These are phyloP conservation scores for Blastobotrys americana DNA, from an alignment of 805 yeast species.

Conservation along the genomic window DNA sequence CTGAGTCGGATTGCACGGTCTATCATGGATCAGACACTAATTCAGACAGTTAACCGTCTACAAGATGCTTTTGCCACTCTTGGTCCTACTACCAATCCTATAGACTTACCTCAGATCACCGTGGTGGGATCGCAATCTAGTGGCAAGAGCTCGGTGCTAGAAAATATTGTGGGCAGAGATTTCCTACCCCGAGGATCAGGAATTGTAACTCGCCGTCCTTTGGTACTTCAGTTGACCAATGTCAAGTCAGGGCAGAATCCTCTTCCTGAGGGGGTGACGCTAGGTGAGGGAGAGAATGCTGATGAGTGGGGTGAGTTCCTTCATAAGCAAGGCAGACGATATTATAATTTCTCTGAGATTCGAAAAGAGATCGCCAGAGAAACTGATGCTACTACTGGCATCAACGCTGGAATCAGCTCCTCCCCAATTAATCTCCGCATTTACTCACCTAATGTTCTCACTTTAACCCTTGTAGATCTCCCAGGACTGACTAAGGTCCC, in stretches of 20 bases:
- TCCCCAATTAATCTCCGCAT: constrained; percentile 90
- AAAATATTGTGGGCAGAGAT: constrained; percentile 86
- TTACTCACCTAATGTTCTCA: constrained; percentile 87
- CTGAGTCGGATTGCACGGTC: background rate
- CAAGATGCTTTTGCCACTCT: constrained; percentile 91
- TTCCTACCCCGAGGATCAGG: constrained; percentile 91
- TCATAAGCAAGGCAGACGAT: constrained; percentile 82
- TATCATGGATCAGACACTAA: constrained; percentile 15
- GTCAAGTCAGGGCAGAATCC: constrained; percentile 38
- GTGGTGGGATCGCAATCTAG: constrained; percentile 89
- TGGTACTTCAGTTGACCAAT: constrained; percentile 74
- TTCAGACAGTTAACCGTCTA: constrained; percentile 14
- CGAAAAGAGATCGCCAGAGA: constrained; percentile 86
- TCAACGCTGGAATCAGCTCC: constrained; percentile 76
- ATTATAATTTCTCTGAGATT: constrained; percentile 81
- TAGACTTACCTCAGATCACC: constrained; percentile 90
- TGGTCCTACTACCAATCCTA: constrained; percentile 90
- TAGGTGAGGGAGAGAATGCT: constrained; percentile 24
- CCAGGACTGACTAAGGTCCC: constrained; percentile 98
- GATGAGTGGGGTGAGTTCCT: constrained; percentile 97
- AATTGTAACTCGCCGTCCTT: constrained; percentile 83
- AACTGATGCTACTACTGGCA: constrained; percentile 73
- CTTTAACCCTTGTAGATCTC: constrained; percentile 88
- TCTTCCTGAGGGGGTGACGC: constrained; percentile 25
- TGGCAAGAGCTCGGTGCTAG: constrained; percentile 84